Evolutionary conservation across 2,329 filamentous ascomycete genomes (phyloP).

Genomic region (Beauveria sp.): DNA sequence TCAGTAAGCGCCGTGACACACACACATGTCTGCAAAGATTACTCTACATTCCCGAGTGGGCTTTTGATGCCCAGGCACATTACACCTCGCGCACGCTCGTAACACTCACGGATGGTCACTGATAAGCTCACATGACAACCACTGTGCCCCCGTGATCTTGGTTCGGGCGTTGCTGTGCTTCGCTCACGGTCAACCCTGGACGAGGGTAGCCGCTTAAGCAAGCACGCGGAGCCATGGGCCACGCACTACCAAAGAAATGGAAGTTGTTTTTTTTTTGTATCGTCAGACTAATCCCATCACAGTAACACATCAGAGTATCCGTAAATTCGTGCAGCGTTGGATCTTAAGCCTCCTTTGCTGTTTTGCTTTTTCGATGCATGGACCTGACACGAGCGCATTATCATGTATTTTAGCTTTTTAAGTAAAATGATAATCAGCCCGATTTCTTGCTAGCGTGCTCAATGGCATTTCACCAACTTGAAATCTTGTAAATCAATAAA

Average conservation of each 20-base stretch:
- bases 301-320: not conserved
- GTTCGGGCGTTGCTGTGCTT: not conserved
- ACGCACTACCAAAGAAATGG: too few species aligned
- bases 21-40: not conserved
- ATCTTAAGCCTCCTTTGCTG: not conserved
- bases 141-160: too few species aligned
- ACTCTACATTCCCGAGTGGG: not conserved
- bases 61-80: not conserved
- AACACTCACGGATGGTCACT: not conserved
- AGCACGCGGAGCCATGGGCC: not conserved
- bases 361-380: not conserved
- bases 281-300: not conserved
- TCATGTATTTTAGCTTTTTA: not conserved
- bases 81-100: not conserved
- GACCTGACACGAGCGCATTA: not conserved
- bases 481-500: too few species aligned
- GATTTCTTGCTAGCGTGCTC: too few species aligned
- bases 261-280: not conserved
- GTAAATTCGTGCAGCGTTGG: not conserved
- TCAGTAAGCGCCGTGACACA: constrained; percentile 4
- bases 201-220: not conserved
- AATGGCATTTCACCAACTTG: too few species aligned
- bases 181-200: not conserved
- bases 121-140: too few species aligned
- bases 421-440: not conserved